A percentile compares a stretch with the other conserved stretches of the same genome.
These are phyloP conservation scores for Paracoccidioides lutzii DNA, from an alignment of 2,329 filamentous ascomycete species.

Conservation along the genomic window DNA sequence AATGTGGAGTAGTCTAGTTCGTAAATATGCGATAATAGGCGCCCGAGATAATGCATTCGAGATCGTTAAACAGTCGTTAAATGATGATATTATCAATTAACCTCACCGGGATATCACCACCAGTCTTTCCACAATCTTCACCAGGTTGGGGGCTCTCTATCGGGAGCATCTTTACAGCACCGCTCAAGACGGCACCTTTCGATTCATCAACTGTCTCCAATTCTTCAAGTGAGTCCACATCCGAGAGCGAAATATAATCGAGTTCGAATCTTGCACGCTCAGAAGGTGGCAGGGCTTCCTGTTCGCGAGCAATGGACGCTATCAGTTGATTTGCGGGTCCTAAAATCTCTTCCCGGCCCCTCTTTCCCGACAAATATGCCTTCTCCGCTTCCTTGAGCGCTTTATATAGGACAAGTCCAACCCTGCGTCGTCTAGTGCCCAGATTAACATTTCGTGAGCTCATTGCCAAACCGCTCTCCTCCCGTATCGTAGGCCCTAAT, in stretches of 20 bases:
- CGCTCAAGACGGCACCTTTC: slow-evolving; percentile 72
- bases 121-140: slow-evolving; percentile 60
- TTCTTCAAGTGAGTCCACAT: slow-evolving; percentile 73
- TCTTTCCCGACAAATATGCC: slow-evolving; percentile 44
- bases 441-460: slow-evolving; percentile 93
- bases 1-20: neutral
- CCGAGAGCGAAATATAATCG: slow-evolving; percentile 84
- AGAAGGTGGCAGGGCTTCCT: slow-evolving; percentile 46
- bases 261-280: slow-evolving; percentile 64
- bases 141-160: slow-evolving; percentile 55
- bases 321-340: slow-evolving; percentile 54
- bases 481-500: slow-evolving; percentile 62
- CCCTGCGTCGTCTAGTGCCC: slow-evolving; percentile 56
- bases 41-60: neutral
- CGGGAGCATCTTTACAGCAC: slow-evolving; percentile 78
- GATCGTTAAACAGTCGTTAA: slow-evolving; percentile 20
- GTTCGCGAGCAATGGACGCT: slow-evolving; percentile 43
- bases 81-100: slow-evolving; percentile 90
- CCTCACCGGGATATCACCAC: slow-evolving; percentile 61
- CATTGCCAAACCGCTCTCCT: slow-evolving; percentile 70
- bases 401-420: slow-evolving; percentile 58
- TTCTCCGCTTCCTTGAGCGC: slow-evolving; percentile 59
- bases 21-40: neutral
- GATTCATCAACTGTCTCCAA: slow-evolving; percentile 54
- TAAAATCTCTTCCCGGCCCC: slow-evolving; percentile 54